Evolutionary conservation across 1,284 basidiomycete species (phyloP).

Genomic region (Caloboletus firmus): DNA sequence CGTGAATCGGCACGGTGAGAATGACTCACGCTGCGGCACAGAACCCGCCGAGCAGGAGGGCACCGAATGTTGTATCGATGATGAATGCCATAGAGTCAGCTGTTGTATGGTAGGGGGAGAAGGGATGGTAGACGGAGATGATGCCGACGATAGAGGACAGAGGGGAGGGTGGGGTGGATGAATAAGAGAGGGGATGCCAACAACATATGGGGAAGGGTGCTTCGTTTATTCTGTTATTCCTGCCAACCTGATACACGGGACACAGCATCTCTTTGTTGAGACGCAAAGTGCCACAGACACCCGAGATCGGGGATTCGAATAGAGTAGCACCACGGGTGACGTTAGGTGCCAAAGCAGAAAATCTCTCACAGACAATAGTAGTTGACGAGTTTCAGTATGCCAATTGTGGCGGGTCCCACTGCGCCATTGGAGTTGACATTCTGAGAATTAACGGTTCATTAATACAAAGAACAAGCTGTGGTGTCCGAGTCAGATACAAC

Average conservation of each 20-base stretch:
- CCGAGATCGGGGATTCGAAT: background rate
- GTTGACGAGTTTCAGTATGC: background rate
- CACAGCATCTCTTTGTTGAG: background rate
- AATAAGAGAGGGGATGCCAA: conserved; percentile 2
- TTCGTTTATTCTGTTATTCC: background rate
- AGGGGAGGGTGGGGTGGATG: background rate
- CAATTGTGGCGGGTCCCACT: background rate
- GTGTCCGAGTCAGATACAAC: background rate
- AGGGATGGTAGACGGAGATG: background rate
- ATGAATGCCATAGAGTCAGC: conserved; percentile 6
- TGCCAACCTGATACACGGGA: background rate
- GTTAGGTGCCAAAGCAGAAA: background rate
- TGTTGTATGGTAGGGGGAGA: background rate
- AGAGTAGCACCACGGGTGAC: background rate
- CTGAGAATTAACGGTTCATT: too few species aligned
- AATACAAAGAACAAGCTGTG: too few species aligned
- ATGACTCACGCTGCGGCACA: conserved; percentile 38
- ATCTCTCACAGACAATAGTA: background rate
- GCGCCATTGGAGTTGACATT: conserved; percentile 1
- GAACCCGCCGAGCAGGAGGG: conserved; percentile 45
- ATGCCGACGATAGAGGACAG: background rate
- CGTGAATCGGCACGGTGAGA: background rate
- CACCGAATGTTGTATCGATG: conserved; percentile 39
- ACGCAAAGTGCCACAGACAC: background rate
- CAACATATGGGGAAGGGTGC: background rate